These are phyloP conservation scores for Pichia gijzeniarum DNA, from an alignment of 805 yeast genomes.

Conservation along the genomic window DNA sequence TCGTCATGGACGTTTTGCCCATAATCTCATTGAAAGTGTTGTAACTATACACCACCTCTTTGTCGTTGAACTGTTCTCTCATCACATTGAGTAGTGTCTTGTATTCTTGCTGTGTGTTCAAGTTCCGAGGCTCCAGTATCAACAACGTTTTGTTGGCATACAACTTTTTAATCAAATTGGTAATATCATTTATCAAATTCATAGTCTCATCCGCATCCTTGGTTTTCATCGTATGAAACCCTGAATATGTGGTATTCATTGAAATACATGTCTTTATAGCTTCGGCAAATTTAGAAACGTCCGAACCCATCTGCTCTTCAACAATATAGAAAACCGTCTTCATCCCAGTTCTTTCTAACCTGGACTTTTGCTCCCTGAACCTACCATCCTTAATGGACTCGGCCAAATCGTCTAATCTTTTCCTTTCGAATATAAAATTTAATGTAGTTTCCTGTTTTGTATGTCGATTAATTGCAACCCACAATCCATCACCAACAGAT, in stretches of 20 bases:
- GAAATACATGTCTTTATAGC: slow-evolving; percentile 75
- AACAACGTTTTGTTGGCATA: slow-evolving; percentile 37
- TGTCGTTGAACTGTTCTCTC: slow-evolving; percentile 22
- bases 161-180: slow-evolving; percentile 35
- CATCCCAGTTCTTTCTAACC: slow-evolving; percentile 67
- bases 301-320: slow-evolving; percentile 60
- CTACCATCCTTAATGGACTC: slow-evolving; percentile 82
- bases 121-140: slow-evolving; percentile 45
- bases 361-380: slow-evolving; percentile 75
- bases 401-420: slow-evolving; percentile 81
- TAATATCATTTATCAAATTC: slow-evolving; percentile 45
- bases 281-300: slow-evolving; percentile 44
- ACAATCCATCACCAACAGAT: slow-evolving; percentile 79
- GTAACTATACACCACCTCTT: slow-evolving; percentile 41
- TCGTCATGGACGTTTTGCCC: slow-evolving; percentile 61
- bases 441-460: slow-evolving; percentile 61
- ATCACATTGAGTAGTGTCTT: slow-evolving; percentile 35
- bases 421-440: slow-evolving; percentile 84
- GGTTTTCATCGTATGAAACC: slow-evolving; percentile 64
- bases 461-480: slow-evolving; percentile 70
- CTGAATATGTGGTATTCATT: slow-evolving; percentile 56
- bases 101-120: slow-evolving; percentile 48
- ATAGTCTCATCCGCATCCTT: slow-evolving; percentile 70
- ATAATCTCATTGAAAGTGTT: slow-evolving; percentile 59
- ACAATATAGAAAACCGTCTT: slow-evolving; percentile 65